Conservation (phyloP, 2,329 filamentous ascomycete species). For the Mariannaea elegans region DNA sequence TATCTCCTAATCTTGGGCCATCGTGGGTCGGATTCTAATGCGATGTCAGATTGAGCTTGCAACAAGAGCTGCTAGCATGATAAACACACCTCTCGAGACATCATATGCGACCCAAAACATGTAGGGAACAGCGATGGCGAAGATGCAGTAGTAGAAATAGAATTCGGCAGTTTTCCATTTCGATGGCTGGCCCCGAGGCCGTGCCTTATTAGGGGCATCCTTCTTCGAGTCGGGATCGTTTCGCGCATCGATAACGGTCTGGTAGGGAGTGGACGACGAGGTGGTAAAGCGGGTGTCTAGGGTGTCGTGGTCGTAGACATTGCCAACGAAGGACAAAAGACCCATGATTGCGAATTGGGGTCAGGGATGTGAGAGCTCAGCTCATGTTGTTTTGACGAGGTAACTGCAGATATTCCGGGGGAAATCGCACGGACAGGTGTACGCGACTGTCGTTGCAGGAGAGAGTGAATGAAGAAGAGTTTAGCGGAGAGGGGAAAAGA, state of each 20-base stretch:
- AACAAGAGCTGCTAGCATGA: not conserved
- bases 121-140: constrained; percentile 73
- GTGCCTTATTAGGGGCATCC: constrained; percentile 48
- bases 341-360: constrained; percentile 49
- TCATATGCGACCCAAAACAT: constrained; percentile 94
- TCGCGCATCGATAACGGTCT: constrained; percentile 62
- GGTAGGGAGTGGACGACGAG: constrained; percentile 74
- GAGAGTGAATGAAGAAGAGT: not conserved
- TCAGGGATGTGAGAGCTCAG: constrained; percentile 31
- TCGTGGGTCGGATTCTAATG: constrained; percentile 78
- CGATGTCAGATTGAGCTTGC: constrained; percentile 24
- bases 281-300: constrained; percentile 72
- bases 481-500: constrained; percentile 9
- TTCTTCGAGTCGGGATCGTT: constrained; percentile 50
- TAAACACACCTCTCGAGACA: constrained; percentile 78
- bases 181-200: constrained; percentile 63
- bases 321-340: constrained; percentile 53
- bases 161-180: constrained; percentile 92
- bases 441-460: not conserved
- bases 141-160: constrained; percentile 78
- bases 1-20: constrained; percentile 77
- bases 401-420: not conserved
- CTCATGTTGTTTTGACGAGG: constrained; percentile 29
- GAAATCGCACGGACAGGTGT: not conserved
- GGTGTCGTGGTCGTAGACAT: constrained; percentile 72